These are phyloP conservation scores for Coemansia sp. DNA, from an alignment of 192 early-diverging fungal genomes.

Conservation along the genomic window DNA sequence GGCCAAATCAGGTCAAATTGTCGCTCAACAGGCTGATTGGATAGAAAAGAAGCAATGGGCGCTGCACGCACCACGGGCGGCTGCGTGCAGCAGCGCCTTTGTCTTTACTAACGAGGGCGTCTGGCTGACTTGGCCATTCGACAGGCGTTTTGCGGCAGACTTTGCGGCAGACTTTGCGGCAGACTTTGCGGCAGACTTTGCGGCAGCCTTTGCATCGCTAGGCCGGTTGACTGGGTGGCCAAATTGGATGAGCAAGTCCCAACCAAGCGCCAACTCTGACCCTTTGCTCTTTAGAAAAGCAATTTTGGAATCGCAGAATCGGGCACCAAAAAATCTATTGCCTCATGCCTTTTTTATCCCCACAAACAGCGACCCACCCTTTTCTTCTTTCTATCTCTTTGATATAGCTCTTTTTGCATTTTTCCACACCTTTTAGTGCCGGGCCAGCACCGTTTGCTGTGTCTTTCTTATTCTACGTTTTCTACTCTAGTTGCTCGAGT, in stretches of 20 bases:
- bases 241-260: not conserved
- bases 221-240: not conserved
- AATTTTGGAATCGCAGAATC: too few species aligned
- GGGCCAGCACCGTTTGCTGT: constrained; percentile 1
- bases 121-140: not conserved
- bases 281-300: not conserved
- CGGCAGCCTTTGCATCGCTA: not conserved
- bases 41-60: not conserved
- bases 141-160: not conserved
- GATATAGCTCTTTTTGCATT: not conserved
- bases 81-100: not conserved
- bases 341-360: not conserved
- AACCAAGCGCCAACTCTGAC: not conserved
- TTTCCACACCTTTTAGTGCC: not conserved
- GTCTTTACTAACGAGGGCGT: not conserved
- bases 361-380: not conserved
- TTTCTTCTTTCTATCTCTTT: not conserved
- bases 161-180: not conserved
- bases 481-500: not conserved
- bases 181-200: not conserved
- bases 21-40: not conserved
- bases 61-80: not conserved
- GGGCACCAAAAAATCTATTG: not conserved
- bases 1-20: not conserved
- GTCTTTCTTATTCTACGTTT: not conserved